These are phyloP conservation scores for Boletus rufocinnamomeus DNA, from an alignment of 768 basidiomycete species.

Conservation along the genomic window DNA sequence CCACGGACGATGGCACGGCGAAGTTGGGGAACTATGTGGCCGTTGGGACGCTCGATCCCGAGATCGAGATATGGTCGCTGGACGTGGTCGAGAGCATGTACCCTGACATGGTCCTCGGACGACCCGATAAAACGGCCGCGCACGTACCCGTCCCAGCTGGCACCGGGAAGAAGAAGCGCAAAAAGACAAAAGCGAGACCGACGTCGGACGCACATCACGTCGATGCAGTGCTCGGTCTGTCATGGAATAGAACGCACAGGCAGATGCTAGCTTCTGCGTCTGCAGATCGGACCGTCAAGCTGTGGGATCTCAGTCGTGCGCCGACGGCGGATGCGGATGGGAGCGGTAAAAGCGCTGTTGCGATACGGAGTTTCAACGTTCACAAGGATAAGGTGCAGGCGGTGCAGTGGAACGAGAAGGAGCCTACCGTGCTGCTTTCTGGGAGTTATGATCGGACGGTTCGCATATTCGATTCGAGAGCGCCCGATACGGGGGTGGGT, in stretches of 20 bases:
- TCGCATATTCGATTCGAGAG: conserved; percentile 89
- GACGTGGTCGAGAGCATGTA: conserved; percentile 94
- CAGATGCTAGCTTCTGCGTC: conserved; percentile 90
- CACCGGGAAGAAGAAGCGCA: conserved; percentile 97
- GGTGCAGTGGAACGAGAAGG: conserved; percentile 90
- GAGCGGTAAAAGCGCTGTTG: conserved; percentile 44
- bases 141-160: conserved; percentile 78
- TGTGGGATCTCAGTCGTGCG: conserved; percentile 90
- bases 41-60: conserved; percentile 95
- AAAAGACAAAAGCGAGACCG: conserved; percentile 72
- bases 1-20: conserved; percentile 32
- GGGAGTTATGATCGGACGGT: conserved; percentile 96
- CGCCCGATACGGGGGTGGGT: conserved; percentile 81
- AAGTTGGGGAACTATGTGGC: conserved; percentile 87
- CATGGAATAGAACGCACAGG: conserved; percentile 90
- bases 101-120: conserved; percentile 87
- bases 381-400: conserved; percentile 96
- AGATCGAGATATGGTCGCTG: conserved; percentile 98
- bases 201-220: conserved; percentile 76
- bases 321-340: conserved; percentile 52
- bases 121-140: conserved; percentile 79
- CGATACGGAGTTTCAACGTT: conserved; percentile 81
- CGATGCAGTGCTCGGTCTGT: conserved; percentile 89
- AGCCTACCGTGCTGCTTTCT: conserved; percentile 87
- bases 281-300: conserved; percentile 93